Conservation (phyloP, 768 basidiomycete genomes). For the Boletus barrowsii region DNA sequence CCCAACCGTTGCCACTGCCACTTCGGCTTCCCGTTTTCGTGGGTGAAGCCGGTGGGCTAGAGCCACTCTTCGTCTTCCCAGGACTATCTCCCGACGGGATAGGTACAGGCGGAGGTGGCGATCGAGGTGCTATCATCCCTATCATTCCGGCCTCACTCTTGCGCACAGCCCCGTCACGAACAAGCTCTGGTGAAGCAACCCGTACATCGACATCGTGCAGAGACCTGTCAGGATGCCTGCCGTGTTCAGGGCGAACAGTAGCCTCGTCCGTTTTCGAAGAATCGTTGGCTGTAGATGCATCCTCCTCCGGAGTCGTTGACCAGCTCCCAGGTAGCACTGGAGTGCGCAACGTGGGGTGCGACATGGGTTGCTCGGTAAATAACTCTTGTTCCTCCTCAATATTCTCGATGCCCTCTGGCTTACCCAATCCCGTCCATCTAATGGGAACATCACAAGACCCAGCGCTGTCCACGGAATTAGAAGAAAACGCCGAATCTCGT, state of each 20-base stretch:
- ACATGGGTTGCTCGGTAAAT: constrained; percentile 23
- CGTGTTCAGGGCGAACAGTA: constrained; percentile 26
- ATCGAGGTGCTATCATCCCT: constrained; percentile 41
- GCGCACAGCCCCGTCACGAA: constrained; percentile 40
- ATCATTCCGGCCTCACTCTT: constrained; percentile 67
- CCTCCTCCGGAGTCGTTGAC: constrained; percentile 53
- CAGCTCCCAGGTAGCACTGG: constrained; percentile 53
- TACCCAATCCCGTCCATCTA: constrained; percentile 55
- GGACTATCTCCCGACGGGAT: constrained; percentile 26
- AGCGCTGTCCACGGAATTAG: constrained; percentile 41
- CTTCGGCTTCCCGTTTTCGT: constrained; percentile 33
- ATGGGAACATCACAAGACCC: constrained; percentile 52
- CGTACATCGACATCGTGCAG: constrained; percentile 51
- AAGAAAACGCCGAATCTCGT: constrained; percentile 64
- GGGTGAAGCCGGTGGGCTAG: constrained; percentile 30
- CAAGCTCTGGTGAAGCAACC: constrained; percentile 53
- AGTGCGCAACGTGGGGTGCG: constrained; percentile 26
- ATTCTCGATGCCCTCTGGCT: constrained; percentile 37
- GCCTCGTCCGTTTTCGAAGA: constrained; percentile 26
- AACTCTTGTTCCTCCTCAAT: constrained; percentile 34
- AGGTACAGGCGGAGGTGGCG: constrained; percentile 25
- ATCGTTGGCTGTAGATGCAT: constrained; percentile 34
- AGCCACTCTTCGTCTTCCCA: constrained; percentile 21
- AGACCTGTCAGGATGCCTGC: constrained; percentile 31
- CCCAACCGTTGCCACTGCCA: constrained; percentile 57